These are phyloP conservation scores for Lentinula sp. DNA, from an alignment of 768 basidiomycete species.

Conservation along the genomic window DNA sequence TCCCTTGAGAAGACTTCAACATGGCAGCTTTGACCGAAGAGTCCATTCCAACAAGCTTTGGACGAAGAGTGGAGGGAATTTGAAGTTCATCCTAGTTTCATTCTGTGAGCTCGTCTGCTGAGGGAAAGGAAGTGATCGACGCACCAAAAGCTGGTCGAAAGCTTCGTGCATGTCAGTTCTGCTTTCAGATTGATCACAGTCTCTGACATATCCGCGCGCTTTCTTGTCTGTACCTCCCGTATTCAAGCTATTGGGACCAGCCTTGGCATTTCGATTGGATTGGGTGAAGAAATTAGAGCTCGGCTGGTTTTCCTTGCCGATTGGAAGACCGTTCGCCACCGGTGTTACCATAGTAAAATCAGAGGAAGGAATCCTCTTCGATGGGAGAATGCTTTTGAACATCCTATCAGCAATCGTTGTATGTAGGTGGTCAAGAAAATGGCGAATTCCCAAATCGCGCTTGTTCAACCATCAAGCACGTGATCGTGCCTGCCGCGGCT, in stretches of 20 bases:
- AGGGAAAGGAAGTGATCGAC: slow-evolving; percentile 16
- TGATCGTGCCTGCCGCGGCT: too few relatives aligned
- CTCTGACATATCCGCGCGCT: slow-evolving; percentile 39
- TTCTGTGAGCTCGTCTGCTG: slow-evolving; percentile 1
- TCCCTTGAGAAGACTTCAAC: slow-evolving; percentile 76
- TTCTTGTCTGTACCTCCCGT: slow-evolving; percentile 33
- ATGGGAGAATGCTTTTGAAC: slow-evolving; percentile 79
- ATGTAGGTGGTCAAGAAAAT: too few relatives aligned
- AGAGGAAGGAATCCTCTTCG: slow-evolving; percentile 56
- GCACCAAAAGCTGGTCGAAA: slow-evolving; percentile 77
- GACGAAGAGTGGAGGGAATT: slow-evolving; percentile 72
- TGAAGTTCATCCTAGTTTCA: slow-evolving; percentile 75
- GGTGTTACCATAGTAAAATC: slow-evolving; percentile 73
- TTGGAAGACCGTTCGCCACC: slow-evolving; percentile 31
- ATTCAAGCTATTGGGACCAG: slow-evolving; percentile 12
- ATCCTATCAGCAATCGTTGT: slow-evolving; percentile 29
- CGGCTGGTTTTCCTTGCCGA: slow-evolving; percentile 70
- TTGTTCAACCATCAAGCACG: too few relatives aligned
- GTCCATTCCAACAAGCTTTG: slow-evolving; percentile 78
- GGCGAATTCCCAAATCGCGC: too few relatives aligned
- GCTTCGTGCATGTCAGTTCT: slow-evolving; percentile 51
- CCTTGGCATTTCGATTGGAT: background rate
- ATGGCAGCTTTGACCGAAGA: slow-evolving; percentile 85
- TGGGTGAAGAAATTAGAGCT: slow-evolving; percentile 9
- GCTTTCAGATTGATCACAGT: slow-evolving; percentile 27